Evolutionary conservation across 371 early-diverging fungal species (phyloP), one percentile per base, ranked within the genome.

Genomic region (Funneliformis caledonium): DNA sequence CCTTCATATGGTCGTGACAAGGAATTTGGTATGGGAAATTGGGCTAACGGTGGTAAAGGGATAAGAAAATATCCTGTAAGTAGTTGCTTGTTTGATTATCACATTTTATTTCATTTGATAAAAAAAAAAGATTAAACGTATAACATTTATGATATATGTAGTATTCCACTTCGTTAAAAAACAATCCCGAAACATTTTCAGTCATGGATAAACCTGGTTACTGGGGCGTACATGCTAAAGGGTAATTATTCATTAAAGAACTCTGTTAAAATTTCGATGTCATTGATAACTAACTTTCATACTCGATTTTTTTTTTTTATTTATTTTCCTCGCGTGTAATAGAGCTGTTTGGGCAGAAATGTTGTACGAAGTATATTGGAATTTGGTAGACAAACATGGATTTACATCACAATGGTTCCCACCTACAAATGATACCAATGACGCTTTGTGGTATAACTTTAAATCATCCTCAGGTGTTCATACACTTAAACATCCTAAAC

Each of bases 221-320:
- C 88, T 96, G 95, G 95, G 97, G 95, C 45, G 97, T 97, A 7
- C 97, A 97, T 84, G 95, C 97, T 81, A 97, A 95, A 88, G 98
- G 98, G 79, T 79, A 69, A 31, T 69, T 19, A 50, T n/a, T 22
- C 4, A 26, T 26, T 26, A 26, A 26, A 26, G 26, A 64, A 45
- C 6, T 37, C n/a, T 5, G 2, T 31, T 45, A 8, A 26, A 26
- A 12, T 14, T 14, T 26, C n/a, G 43, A 70, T 14, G 31, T 26
- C 26, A 26, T 26, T 26, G 26, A 26, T 26, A 26, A 26, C 26
- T 26, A 26, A 26, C 26, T 26, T 26, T 26, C 26, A 26, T n/a
- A 72, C n/a, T 52, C 11, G 12, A 31, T 59, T 59, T 14, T n/a
- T n/a, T n/a, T n/a, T n/a, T 59, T 7, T 14, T 59, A 52, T 26